Base-by-base conservation (phyloP, 805 yeast species). In the Spathaspora arborariae region DNA sequence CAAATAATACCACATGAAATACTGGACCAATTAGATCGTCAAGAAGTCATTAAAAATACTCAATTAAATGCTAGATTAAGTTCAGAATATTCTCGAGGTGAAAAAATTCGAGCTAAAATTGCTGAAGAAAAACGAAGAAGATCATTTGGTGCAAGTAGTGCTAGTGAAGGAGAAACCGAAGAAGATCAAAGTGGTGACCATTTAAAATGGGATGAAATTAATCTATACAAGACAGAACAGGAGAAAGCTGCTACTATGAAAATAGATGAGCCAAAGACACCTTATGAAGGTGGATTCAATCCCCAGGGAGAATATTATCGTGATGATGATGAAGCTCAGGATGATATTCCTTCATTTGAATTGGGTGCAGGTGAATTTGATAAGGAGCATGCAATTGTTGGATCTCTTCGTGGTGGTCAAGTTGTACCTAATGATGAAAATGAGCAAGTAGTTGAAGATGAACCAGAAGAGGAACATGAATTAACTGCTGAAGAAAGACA, bases 261-360 rank as follows among this genome's bases (percentile, higher is more conserved):
- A 56, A 88, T 91, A 39, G 96, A 88, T 59, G 97, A 91, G 63
- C 97, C 97, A 19, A 91, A 91, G 71, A 91, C 97, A 1, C 97
- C 97, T 4, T 91, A 85, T 58, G 95, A 88, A 60, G 95, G 94
- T 9, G 95, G 96, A 0, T 85, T 88, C 21, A 83, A 85, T 57
- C 91, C 94, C 0, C 74, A 78, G 45, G 88, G 88, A 26, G 96
- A 90, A 56, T 85, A 86, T 59, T 88, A 89, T 55, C 75, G 76
- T 44, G 80, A 78, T 4, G 92, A 85, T 56, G 81, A 82, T 39
- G 90, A 83, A 27, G 80, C 46, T 6, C 50, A 22, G 15, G 56
- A 77, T 5, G 79, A 61, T 22, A 65, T 81, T 38, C 79, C 80
- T 10, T 74, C 68, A 38, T 80, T 84, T 53, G 63, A 76, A 8